Base-by-base conservation (phyloP, 805 yeast genomes). In the Kregervanrija pseudodelftensis region DNA sequence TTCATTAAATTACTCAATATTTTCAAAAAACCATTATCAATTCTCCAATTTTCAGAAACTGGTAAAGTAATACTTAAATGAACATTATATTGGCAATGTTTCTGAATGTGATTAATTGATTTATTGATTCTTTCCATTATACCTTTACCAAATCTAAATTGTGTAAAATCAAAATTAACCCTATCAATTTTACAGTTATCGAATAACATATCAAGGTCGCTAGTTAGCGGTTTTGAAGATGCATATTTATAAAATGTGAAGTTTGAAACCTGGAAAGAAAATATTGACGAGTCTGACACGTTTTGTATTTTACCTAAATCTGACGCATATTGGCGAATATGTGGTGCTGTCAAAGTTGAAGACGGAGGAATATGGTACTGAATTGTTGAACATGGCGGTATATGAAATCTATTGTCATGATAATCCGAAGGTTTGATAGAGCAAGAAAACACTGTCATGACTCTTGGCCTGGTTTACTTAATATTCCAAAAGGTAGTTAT, bases 291-390 rank as follows among this genome's bases (percentile, higher is more conserved):
- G 33, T 46, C 43, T 5, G 28, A 15, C 2, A 32, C 15, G 13
- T 36, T n/a, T 3, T 45, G 49, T 13, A 46, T 14, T 9, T 22
- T 16, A 11, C 35, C 12, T 10, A 46, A 9, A 33, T 46, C 49
- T 10, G 41, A 34, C 2, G 42, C 30, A 37, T 39, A 42, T 22
- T 31, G 40, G n/a, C 42, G 49, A 11, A 46, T 30, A 14, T 42
- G 49, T 16, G 30, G 35, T 13, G 42, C 9, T 14, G 43, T 35
- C 4, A 46, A 42, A 36, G 36, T 36, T n/a, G 38, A 13, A 5
- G 37, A 36, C 28, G 49, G 49, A 11, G 43, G 49, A 3, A 46
- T 36, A 14, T 46, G 49, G 16, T 46, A 46, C 17, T 46, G 46
- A 11, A 46, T n/a, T 4, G 40, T 39, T 1, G 45, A 36, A 2